Conservation (phyloP, 139 green algal species). For the Pleodorina starrii region DNA sequence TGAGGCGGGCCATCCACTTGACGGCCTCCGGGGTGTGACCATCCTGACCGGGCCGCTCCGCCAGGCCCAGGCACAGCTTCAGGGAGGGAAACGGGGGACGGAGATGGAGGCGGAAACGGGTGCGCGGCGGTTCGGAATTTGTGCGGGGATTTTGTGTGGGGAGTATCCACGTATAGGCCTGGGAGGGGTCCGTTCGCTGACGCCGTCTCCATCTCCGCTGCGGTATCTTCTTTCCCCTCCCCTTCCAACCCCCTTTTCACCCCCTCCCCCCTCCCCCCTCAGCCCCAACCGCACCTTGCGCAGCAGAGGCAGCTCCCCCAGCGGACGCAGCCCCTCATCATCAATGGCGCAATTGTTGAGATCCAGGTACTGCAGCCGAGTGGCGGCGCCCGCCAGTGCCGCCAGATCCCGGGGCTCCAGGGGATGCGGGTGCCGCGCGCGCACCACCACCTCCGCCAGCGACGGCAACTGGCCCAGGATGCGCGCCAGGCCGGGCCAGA, state of each 20-base stretch:
- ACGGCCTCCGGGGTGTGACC: conserved; percentile 35
- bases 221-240: neutral
- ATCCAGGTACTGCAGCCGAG: conserved; percentile 24
- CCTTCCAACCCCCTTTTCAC: neutral
- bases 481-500: conserved; percentile 34
- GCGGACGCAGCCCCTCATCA: conserved; percentile 24
- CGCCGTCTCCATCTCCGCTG: neutral
- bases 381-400: neutral
- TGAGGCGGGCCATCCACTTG: neutral
- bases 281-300: conserved; percentile 21
- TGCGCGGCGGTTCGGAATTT: neutral
- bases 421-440: conserved; percentile 17
- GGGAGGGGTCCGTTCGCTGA: neutral
- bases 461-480: conserved; percentile 42
- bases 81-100: neutral
- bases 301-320: conserved; percentile 7
- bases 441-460: conserved; percentile 45
- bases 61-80: conserved; percentile 43
- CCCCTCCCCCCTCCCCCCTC: no score
- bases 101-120: neutral
- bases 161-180: neutral
- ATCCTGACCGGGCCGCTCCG: neutral
- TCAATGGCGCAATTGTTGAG: neutral
- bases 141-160: neutral
- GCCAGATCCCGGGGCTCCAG: conserved; percentile 9